phyloP scores from a whole-genome alignment of 73 alveolate species.

The Diophrys sp. region DNA sequence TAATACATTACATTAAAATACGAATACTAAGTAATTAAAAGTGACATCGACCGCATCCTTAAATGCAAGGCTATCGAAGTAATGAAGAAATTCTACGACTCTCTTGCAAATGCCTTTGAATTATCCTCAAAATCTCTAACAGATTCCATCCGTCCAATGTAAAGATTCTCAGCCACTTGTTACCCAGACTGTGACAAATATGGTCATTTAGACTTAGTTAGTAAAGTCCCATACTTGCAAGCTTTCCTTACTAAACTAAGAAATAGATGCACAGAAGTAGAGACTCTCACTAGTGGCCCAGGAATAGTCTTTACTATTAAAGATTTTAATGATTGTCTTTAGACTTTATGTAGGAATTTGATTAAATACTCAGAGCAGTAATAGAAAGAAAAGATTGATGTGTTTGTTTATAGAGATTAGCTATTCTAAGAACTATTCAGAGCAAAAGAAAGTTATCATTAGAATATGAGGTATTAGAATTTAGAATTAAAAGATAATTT shows the following conservation, averaged over 20 bases:
- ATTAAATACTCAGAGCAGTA: constrained; percentile 48
- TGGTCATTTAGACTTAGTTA: constrained; percentile 50
- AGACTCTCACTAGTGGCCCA: constrained; percentile 62
- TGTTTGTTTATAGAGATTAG: not conserved
- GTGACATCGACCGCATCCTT: constrained; percentile 38
- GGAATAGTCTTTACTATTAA: constrained; percentile 62
- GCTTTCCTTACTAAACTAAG: constrained; percentile 39
- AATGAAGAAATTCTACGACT: not conserved
- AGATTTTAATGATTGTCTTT: constrained; percentile 63
- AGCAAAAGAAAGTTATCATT: not conserved
- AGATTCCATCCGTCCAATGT: constrained; percentile 33
- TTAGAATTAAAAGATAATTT: constrained; percentile 20
- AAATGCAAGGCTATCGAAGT: not conserved
- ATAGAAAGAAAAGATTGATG: not conserved
- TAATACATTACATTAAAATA: constrained; percentile 10
- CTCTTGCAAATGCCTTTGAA: not conserved
- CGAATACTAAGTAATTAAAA: constrained; percentile 26
- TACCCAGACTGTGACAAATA: constrained; percentile 35
- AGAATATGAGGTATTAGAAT: constrained; percentile 1
- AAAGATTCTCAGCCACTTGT: constrained; percentile 50
- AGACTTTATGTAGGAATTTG: constrained; percentile 43
- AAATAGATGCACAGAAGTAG: constrained; percentile 68
- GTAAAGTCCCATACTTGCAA: constrained; percentile 47
- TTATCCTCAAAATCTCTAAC: not conserved
- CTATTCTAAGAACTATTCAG: not conserved